Evolutionary conservation across 495 filamentous ascomycete genomes (phyloP), one percentile per base, ranked within the genome.

Genomic region (Aspergillus taichungensis): DNA sequence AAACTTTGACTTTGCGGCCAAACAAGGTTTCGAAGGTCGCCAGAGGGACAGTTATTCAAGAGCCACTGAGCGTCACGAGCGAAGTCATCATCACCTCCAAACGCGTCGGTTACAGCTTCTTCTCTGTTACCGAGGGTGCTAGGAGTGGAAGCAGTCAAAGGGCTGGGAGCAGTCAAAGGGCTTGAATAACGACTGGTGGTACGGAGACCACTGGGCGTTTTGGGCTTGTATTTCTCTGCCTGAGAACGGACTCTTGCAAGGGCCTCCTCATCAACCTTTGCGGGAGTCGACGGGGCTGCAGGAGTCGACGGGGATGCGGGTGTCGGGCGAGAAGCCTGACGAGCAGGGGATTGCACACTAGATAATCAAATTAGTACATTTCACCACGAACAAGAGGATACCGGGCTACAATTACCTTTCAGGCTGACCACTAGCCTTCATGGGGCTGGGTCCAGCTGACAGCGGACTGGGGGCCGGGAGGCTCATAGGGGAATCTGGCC

Each of bases 201-300:
- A 31, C 70, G 68, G 40, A 75, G 65, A 6, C 67, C 62, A 47
- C 71, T 75, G 1, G 68, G 67, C 6, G 63, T 70, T 50, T 73
- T 73, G 0, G 71, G 71, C 34, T 68, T 71, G 55, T 71, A 66
- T 30, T 62, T 65, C 42, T 70, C 59, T 3, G 68, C 69, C 24
- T 61, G 60, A 12, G 55, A 56, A 24, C 69, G 67, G 32, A 54
- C 64, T 18, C 59, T 54, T 7, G 56, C 60, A 11, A 66, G 50
- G n/a, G 60, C 55, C 29, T 55, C 49, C 9, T 54, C 45, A 18
- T 57, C 51, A 30, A 52, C 34, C 38, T 51, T 52, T 3, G 50
- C 18, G 18, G 18, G 18, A 4, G 18, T 24, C 4, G 18, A 24
- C 18, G 18, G 18, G 18, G 2, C 30, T 4, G 45, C 47, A 12